These are phyloP conservation scores for Botrytis paeoniae DNA, from an alignment of 2,329 filamentous ascomycete genomes.

Conservation along the genomic window DNA sequence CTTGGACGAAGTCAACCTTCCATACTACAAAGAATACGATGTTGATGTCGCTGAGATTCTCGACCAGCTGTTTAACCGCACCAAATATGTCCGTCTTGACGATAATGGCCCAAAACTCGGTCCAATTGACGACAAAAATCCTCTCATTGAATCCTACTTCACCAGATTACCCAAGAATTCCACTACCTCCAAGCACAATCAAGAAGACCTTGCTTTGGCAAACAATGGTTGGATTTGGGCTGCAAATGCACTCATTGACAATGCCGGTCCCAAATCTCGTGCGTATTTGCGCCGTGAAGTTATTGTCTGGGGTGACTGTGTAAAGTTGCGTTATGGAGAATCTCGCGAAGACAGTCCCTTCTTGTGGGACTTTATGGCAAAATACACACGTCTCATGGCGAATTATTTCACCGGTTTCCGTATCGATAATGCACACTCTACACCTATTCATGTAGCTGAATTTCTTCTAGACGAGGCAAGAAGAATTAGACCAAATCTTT, in stretches of 20 bases:
- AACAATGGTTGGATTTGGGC: conserved; percentile 99
- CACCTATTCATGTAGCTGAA: conserved; percentile 89
- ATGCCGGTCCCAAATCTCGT: conserved; percentile 82
- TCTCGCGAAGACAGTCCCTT: conserved; percentile 82
- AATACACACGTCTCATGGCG: conserved; percentile 87
- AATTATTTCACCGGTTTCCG: conserved; percentile 94
- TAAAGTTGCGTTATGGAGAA: conserved; percentile 88
- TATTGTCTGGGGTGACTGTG: conserved; percentile 97
- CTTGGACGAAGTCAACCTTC: conserved; percentile 80
- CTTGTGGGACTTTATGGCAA: conserved; percentile 93
- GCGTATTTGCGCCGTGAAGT: conserved; percentile 96
- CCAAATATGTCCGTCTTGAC: conserved; percentile 93
- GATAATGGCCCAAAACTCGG: conserved; percentile 85
- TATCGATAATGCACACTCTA: conserved; percentile 98
- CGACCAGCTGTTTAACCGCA: conserved; percentile 88
- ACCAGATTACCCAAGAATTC: conserved; percentile 80
- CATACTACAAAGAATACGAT: conserved; percentile 91
- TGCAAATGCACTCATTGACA: conserved; percentile 89
- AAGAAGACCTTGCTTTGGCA: conserved; percentile 74
- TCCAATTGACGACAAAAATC: conserved; percentile 70
- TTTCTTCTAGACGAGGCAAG: conserved; percentile 94
- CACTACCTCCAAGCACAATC: conserved; percentile 70
- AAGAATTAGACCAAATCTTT: conserved; percentile 78
- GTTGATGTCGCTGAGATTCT: conserved; percentile 76
- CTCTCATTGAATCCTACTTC: conserved; percentile 92